Conservation (phyloP, 495 filamentous ascomycete species). For the Cercophora newfieldiana region DNA sequence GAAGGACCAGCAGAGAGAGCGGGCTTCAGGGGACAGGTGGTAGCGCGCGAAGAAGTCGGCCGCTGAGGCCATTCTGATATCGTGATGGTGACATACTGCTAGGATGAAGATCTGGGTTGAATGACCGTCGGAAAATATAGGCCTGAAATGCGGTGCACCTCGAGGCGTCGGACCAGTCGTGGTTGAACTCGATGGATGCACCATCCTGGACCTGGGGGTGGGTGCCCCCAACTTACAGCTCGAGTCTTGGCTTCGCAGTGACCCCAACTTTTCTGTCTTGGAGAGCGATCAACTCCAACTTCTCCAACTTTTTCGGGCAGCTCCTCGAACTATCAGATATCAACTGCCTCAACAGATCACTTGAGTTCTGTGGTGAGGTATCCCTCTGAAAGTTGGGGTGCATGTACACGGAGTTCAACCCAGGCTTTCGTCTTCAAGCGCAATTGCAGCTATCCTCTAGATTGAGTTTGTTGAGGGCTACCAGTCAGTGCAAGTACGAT, state of each 20-base stretch:
- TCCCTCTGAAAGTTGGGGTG: neutral
- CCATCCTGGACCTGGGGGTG: too few species aligned
- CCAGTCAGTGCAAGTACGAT: too few species aligned
- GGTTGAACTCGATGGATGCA: neutral
- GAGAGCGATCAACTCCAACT: neutral
- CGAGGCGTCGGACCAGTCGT: neutral
- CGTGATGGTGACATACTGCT: neutral
- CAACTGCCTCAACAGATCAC: neutral
- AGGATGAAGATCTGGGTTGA: neutral
- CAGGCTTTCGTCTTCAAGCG: too few species aligned
- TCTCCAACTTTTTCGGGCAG: neutral
- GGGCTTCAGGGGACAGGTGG: slow-evolving; percentile 7
- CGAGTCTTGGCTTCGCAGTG: neutral
- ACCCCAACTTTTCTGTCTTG: neutral
- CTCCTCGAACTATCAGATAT: too few species aligned
- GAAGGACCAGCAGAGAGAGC: neutral
- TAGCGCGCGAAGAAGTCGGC: slow-evolving; percentile 19
- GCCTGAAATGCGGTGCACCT: neutral
- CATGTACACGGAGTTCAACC: too few species aligned
- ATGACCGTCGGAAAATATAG: neutral
- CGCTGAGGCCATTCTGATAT: neutral
- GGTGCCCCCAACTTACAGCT: too few species aligned
- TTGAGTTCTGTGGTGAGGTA: neutral
- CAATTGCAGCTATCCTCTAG: too few species aligned
- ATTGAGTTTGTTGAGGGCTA: too few species aligned